Evolutionary conservation across 345 rosid genomes (phyloP).

Genomic region (Euphorbia peplus): DNA sequence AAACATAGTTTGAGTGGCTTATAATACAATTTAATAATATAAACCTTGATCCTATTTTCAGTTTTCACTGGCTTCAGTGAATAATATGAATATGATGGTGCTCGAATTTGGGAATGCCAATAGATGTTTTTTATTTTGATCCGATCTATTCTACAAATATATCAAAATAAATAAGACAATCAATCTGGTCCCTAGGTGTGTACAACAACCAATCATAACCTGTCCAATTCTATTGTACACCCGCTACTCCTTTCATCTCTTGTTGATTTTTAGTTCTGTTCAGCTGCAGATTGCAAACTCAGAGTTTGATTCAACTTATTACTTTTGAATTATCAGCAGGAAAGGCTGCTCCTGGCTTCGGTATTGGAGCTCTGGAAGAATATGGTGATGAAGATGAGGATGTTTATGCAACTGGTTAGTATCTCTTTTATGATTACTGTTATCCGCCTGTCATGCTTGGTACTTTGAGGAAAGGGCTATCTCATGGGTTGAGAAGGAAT

Average conservation of each 20-base stretch:
- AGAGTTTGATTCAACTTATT: constrained; percentile 35
- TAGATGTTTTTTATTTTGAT: too few species aligned
- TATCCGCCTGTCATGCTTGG: background rate
- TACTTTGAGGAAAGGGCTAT: background rate
- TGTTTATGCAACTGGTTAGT: constrained; percentile 67
- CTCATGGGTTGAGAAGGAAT: background rate
- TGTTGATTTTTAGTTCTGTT: constrained; percentile 19
- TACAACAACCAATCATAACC: too few species aligned
- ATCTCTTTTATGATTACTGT: background rate
- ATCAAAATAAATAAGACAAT: too few species aligned
- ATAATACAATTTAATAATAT: too few species aligned
- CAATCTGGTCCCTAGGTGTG: too few species aligned
- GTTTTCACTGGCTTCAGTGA: background rate
- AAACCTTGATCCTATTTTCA: too few species aligned
- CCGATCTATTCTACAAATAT: too few species aligned
- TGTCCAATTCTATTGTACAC: too few species aligned
- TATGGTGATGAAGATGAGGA: constrained; percentile 97
- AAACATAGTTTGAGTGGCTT: background rate
- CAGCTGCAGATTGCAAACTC: constrained; percentile 11
- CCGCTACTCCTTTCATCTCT: constrained; percentile 3
- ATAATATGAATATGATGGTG: background rate
- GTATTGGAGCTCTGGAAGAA: constrained; percentile 98
- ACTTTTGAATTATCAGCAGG: constrained; percentile 62
- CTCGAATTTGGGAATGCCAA: too few species aligned
- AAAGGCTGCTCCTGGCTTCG: constrained; percentile 91